Evolutionary conservation across 2,329 filamentous ascomycete genomes (phyloP).

Genomic region (Pseudofabraea citricarpa): DNA sequence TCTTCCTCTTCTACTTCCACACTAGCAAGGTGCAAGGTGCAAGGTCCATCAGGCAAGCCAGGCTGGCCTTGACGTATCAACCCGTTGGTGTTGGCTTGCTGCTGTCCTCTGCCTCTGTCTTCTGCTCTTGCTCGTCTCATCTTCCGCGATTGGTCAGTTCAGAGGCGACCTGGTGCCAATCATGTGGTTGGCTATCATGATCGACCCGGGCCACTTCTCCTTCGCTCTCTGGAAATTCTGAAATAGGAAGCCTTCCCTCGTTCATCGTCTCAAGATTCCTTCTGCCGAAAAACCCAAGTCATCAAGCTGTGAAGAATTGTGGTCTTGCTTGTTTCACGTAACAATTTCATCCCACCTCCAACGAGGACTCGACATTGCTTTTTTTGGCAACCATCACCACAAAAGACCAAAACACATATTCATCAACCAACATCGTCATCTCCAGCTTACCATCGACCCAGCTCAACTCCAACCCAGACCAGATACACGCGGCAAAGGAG

Average conservation of each 20-base stretch:
- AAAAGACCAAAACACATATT: constrained; percentile 13
- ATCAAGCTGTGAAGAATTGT: constrained; percentile 14
- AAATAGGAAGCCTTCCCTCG: constrained; percentile 28
- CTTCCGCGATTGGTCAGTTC: constrained; percentile 37
- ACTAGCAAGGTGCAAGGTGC: neutral
- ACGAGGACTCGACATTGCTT: constrained; percentile 9
- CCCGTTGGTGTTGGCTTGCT: constrained; percentile 20
- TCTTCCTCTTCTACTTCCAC: neutral
- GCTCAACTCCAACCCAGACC: constrained; percentile 6
- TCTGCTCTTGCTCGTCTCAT: constrained; percentile 19
- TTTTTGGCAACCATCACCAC: constrained; percentile 6
- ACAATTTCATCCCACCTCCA: constrained; percentile 15
- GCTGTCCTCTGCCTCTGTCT: neutral
- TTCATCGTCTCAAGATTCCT: constrained; percentile 26
- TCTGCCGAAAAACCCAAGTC: constrained; percentile 16
- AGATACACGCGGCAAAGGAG: constrained; percentile 10
- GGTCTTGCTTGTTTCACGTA: constrained; percentile 22
- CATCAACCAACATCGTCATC: constrained; percentile 9
- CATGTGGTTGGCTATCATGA: constrained; percentile 36
- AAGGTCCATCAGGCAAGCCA: neutral
- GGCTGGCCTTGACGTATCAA: constrained; percentile 22
- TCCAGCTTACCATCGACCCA: constrained; percentile 13
- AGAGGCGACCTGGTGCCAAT: constrained; percentile 35
- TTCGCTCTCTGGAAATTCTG: constrained; percentile 31
- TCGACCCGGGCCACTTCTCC: constrained; percentile 37